Evolutionary conservation across 257 asterid genomes (phyloP), one percentile per base, ranked within the genome.

Genomic region (Solanum microdontum): DNA sequence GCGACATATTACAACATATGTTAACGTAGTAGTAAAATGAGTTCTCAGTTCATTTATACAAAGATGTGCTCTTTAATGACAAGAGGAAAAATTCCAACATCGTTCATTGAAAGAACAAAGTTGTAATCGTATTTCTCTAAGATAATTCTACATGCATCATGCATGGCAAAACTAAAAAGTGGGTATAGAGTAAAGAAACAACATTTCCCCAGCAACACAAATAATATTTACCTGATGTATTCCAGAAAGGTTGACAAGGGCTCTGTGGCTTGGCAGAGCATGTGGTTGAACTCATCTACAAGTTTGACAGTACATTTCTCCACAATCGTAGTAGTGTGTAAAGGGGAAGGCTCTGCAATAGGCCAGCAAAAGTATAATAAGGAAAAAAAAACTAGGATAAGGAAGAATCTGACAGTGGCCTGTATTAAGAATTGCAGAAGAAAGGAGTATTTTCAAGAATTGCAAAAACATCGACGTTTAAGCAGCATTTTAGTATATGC

Each of bases 241-340:
- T 96, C 98, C 84, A 96, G 84, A 88, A 96, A 96, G 91, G 98
- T 93, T 32, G 99, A 93, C 87, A 96, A 82, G 85, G 99, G 98
- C 90, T 96, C 99, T 0, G 99, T 95, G 88, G 99, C 99, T 91
- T 96, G 99, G 90, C 96, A 87, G 82, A 94, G 89, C 99, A 96
- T 95, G 92, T 96, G 97, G 86, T 94, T 96, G 79, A 94, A 96
- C 92, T 96, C 99, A 82, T 95, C 99, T 15, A 95, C 98, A 90
- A 96, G 93, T 88, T 96, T 96, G 75, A 95, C 95, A 82, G 99
- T 96, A 93, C 99, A 96, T 88, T 96, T 96, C 96, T 96, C 99
- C 97, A 96, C 99, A 66, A 96, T 95, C 28, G 99, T 96, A 37
- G 98, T 96, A 11, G 99, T 96, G 90, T 96, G 96, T 90, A 96